Evolutionary conservation across 2,329 filamentous ascomycete species (phyloP).

Genomic region (Neofusicoccum laricinum): DNA sequence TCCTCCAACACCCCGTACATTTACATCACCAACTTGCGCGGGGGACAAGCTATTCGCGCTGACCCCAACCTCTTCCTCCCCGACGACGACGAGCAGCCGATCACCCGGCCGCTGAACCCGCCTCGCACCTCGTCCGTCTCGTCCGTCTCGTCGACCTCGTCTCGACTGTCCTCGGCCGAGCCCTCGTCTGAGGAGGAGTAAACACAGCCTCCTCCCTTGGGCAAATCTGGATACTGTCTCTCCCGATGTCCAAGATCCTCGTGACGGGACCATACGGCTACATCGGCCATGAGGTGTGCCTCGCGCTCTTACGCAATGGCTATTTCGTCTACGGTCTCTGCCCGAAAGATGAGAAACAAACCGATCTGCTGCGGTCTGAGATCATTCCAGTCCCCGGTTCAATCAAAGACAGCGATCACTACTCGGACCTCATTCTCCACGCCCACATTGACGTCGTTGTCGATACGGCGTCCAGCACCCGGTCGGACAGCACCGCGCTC

Average conservation of each 20-base stretch:
- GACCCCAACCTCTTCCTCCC: constrained; percentile 10
- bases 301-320: constrained; percentile 26
- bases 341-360: constrained; percentile 31
- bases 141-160: constrained; percentile 6
- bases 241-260: constrained; percentile 31
- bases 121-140: constrained; percentile 10
- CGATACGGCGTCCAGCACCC: constrained; percentile 27
- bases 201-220: neutral
- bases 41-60: constrained; percentile 14
- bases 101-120: neutral
- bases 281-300: constrained; percentile 26
- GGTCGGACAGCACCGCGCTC: constrained; percentile 23
- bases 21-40: constrained; percentile 19
- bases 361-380: constrained; percentile 29
- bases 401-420: constrained; percentile 14
- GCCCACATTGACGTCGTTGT: constrained; percentile 36
- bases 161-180: neutral
- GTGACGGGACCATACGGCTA: constrained; percentile 34
- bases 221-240: neutral
- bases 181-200: constrained; percentile 3
- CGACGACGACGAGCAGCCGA: constrained; percentile 1
- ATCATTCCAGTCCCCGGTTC: constrained; percentile 31
- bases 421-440: constrained; percentile 2
- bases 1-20: constrained; percentile 12
- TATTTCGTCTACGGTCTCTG: constrained; percentile 38